A percentile compares a stretch with the other conserved stretches of the same genome.
Evolutionary conservation across 352 stramenopile genomes (phyloP).

Genomic region (Peronospora tabacina): DNA sequence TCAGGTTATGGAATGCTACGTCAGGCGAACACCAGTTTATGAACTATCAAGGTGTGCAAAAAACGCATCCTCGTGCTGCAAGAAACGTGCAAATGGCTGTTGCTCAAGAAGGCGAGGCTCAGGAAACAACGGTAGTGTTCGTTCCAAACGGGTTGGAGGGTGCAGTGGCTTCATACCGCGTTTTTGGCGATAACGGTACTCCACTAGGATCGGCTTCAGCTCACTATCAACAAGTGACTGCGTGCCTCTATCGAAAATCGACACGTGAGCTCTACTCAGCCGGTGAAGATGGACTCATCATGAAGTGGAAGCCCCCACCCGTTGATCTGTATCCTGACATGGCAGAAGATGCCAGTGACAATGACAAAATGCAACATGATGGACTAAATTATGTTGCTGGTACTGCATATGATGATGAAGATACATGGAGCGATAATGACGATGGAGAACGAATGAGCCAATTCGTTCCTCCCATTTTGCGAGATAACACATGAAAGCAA

Average conservation of each 20-base stretch:
- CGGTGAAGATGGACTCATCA: conserved; percentile 60
- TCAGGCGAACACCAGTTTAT: conserved; percentile 63
- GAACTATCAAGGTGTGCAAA: conserved; percentile 45
- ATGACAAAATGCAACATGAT: conserved; percentile 1
- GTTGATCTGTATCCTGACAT: conserved; percentile 25
- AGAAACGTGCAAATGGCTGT: conserved; percentile 51
- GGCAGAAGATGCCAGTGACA: conserved; percentile 6
- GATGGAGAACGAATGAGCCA: conserved; percentile 22
- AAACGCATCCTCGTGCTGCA: conserved; percentile 23
- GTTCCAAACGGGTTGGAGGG: conserved; percentile 50
- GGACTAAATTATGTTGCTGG: conserved; percentile 5
- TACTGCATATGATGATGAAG: conserved; percentile 25
- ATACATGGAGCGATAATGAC: conserved; percentile 57
- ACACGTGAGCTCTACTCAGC: conserved; percentile 51
- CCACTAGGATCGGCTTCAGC: conserved; percentile 30
- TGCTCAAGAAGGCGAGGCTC: conserved; percentile 46
- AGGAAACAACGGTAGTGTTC: conserved; percentile 48
- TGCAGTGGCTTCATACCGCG: conserved; percentile 37
- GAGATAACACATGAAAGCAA: conserved; percentile 23
- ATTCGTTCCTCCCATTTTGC: conserved; percentile 66
- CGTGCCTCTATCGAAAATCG: conserved; percentile 49
- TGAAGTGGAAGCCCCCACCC: conserved; percentile 47
- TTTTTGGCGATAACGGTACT: conserved; percentile 41
- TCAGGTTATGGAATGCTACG: conserved; percentile 54
- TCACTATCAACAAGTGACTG: conserved; percentile 56